Base-by-base conservation (phyloP, 768 basidiomycete genomes). In the Leucosporidium scottii region DNA sequence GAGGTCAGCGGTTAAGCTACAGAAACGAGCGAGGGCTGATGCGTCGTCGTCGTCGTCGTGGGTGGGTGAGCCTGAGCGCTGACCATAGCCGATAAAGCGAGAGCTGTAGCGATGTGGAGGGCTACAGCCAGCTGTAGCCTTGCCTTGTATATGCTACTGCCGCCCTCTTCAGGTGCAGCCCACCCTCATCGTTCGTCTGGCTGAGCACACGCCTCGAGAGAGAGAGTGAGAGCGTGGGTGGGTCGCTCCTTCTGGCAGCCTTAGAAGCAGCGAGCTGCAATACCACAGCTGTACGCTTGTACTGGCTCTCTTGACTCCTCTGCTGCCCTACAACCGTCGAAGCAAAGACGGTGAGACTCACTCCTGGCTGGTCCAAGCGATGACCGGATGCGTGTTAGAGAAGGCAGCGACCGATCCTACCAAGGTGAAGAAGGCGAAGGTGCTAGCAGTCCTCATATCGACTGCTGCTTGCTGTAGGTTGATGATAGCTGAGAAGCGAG, bases 381-480 rank as follows among this genome's bases (percentile, higher is more conserved):
- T 48, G 62, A 68, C 27, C 15, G 67, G 67, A 25, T 55, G 61
- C 30, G 67, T 64, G 53, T 54, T 30, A 27, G 27, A 27, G 53
- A 54, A 54, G 53, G 53, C 53, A 27, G 53, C 25, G 15, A 13
- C 39, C 2, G 39, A 9, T 44, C 10, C 39, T 17, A 44, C 39
- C 13, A 44, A 15, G 15, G 39, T 44, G 15, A 6, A 44, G 8
- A 44, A 3, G 8, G 39, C 39, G 10, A 44, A 13, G 15, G 39
- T 44, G 39, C 39, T 44, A 44, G 39, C 15, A 2, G 39, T 44
- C 39, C 39, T 44, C 39, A 44, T n/a, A n/a, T 44, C 34, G 34
- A n/a, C n/a, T 44, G 39, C 13, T 8, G 39, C 15, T 5, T 34
- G 10, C 39, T 44, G 39, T 44, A 44, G 39, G 39, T 44, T 13